These are phyloP conservation scores for Juncus effusus DNA, from an alignment of 176 grass and related monocot genomes.

Conservation along the genomic window DNA sequence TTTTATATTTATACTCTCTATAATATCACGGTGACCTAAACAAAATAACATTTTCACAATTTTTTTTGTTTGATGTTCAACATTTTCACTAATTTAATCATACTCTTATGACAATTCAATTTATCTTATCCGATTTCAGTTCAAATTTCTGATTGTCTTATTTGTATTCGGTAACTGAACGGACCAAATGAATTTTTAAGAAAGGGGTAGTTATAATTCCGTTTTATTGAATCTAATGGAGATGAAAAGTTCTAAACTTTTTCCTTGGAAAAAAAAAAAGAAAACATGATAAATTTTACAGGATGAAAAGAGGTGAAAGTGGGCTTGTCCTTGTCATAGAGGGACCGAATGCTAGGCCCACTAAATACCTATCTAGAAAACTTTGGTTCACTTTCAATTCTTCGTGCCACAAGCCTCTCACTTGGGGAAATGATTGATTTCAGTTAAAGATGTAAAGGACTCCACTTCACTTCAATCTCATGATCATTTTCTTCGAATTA, in stretches of 20 bases:
- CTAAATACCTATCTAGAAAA: not conserved
- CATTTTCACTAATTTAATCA: too few relatives aligned
- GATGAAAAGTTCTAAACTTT: not conserved
- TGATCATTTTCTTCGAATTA: not conserved
- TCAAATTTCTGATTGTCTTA: too few relatives aligned
- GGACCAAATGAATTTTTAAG: too few relatives aligned
- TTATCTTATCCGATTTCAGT: too few relatives aligned
- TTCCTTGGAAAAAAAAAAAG: too few relatives aligned
- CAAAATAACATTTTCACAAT: too few relatives aligned
- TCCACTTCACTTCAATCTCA: conserved; percentile 17
- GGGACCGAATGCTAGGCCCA: conserved; percentile 19
- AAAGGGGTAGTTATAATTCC: too few relatives aligned
- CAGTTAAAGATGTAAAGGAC: conserved; percentile 9
- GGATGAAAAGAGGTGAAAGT: conserved; percentile 9
- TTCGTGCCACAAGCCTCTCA: not conserved
- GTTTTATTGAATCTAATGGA: not conserved
- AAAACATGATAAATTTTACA: not conserved
- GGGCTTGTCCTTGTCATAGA: not conserved
- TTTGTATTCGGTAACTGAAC: too few relatives aligned
- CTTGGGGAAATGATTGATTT: conserved; percentile 22
- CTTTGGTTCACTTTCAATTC: conserved; percentile 5
- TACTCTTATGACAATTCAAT: too few relatives aligned
- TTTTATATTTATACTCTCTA: too few relatives aligned
- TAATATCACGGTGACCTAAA: too few relatives aligned
- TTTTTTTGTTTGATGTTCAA: too few relatives aligned